These are phyloP conservation scores for Kazachstania africana DNA, from an alignment of 805 yeast species.

Conservation along the genomic window DNA sequence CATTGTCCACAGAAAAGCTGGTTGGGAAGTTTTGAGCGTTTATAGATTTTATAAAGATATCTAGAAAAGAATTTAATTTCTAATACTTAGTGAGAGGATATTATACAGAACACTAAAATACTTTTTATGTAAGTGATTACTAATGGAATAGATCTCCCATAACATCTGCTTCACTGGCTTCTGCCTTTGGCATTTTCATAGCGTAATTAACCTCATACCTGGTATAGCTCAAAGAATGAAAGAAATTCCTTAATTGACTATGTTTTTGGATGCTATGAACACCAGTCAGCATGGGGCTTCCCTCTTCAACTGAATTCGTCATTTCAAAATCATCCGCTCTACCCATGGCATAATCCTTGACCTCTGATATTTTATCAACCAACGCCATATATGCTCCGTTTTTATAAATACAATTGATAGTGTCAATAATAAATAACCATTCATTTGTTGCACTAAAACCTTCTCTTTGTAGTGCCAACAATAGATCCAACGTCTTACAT, in stretches of 20 bases:
- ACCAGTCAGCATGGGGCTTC: constrained; percentile 21
- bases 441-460: constrained; percentile 61
- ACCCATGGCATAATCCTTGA: constrained; percentile 28
- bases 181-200: constrained; percentile 31
- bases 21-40: constrained; percentile 87
- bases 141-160: constrained; percentile 40
- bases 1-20: constrained; percentile 70
- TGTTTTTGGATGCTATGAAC: constrained; percentile 13
- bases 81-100: too few relatives aligned
- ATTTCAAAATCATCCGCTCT: constrained; percentile 18
- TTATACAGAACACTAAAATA: neutral
- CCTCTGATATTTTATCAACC: constrained; percentile 35
- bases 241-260: constrained; percentile 18
- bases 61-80: neutral
- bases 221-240: constrained; percentile 19
- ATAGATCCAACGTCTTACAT: constrained; percentile 68
- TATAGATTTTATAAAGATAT: constrained; percentile 40
- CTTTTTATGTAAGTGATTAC: neutral
- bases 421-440: constrained; percentile 77
- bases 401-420: constrained; percentile 44
- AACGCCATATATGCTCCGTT: constrained; percentile 25
- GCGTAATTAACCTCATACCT: constrained; percentile 40
- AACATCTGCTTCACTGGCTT: constrained; percentile 44
- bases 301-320: constrained; percentile 5
- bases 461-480: constrained; percentile 57